Evolutionary conservation across 2,329 filamentous ascomycete species (phyloP).

Genomic region (Pseudopyricularia javanii): DNA sequence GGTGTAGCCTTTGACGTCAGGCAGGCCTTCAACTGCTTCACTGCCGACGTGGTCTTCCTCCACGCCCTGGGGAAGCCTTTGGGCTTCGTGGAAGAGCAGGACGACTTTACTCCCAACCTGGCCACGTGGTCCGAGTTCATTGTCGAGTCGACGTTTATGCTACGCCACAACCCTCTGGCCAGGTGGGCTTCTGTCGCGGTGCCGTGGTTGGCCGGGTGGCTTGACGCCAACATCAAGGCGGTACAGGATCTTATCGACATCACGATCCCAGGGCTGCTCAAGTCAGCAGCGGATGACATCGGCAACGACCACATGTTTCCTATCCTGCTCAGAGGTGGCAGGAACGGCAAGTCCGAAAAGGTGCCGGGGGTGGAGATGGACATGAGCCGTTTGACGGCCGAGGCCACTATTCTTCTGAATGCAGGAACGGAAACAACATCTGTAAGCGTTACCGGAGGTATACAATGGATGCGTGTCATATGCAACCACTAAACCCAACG

Average conservation of each 20-base stretch:
- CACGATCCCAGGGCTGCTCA: constrained; percentile 7
- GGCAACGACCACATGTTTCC: not conserved
- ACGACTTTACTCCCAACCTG: constrained; percentile 19
- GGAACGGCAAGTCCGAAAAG: not conserved
- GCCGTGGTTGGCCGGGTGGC: constrained; percentile 11
- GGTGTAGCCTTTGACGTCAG: constrained; percentile 3
- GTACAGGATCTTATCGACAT: constrained; percentile 7
- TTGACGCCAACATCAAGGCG: constrained; percentile 6
- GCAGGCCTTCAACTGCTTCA: constrained; percentile 8
- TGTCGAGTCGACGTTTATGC: not conserved
- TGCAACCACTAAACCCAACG: not conserved
- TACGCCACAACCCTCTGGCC: constrained; percentile 16
- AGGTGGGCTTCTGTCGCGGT: constrained; percentile 13
- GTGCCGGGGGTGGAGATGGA: constrained; percentile 1
- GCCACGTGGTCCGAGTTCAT: constrained; percentile 17
- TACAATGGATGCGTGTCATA: not conserved
- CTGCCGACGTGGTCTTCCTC: constrained; percentile 15
- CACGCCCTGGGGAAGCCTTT: constrained; percentile 13
- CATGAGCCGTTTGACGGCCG: constrained; percentile 19
- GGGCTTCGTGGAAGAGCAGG: constrained; percentile 8
- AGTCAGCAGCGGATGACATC: constrained; percentile 5
- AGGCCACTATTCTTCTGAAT: constrained; percentile 21
- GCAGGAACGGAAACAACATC: constrained; percentile 26
- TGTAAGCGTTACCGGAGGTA: not conserved
- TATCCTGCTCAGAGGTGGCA: constrained; percentile 11